Evolutionary conservation across 495 filamentous ascomycete species (phyloP), one percentile per base, ranked within the genome.

Genomic region (Xylaria sp.): DNA sequence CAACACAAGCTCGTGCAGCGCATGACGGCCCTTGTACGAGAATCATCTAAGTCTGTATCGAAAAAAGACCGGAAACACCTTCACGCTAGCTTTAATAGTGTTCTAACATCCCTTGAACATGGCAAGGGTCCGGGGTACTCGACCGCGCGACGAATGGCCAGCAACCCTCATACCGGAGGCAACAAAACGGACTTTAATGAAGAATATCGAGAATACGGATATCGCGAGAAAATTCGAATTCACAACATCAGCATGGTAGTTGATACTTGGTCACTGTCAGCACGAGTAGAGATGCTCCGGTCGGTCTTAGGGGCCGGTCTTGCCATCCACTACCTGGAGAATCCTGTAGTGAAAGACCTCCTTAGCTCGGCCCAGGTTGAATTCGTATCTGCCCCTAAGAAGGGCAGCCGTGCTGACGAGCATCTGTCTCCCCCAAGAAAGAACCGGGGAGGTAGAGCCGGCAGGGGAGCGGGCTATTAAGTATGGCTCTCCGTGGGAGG

Each of bases 211-310:
- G 88, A 91, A 67, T 93, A 93, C 74, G 95, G 95, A 24, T 93
- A 90, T 72, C 88, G 93, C 26, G 83, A 96, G 80, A 92, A 87
- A 17, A 88, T 97, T 44, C 89, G 90, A 69, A 89, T 97, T 43
- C 89, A 93, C 69, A 86, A 88, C 33, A 87, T 88, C 69, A 89
- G 89, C 48, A 89, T 97, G 85, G 86, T 87, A 69, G 94, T 98
- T 67, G 93, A 98, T 75, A 90, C 88, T 48, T 98, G 95, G 95
- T 96, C 93, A 87, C 95, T 97, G 74, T 86, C 95, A 72, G 86
- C 92, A 73, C 87, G 94, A 31, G 80, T 97, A 59, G 89, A 93
- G 69, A 88, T 90, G 52, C 84, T 98, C 43, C 90, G 92, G 77
- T 84, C 90, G n/a, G 78, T 95, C 12, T 81, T 98, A 50, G 91